Conservation (phyloP, 1,284 basidiomycete genomes). For the Malassezia caprae region DNA sequence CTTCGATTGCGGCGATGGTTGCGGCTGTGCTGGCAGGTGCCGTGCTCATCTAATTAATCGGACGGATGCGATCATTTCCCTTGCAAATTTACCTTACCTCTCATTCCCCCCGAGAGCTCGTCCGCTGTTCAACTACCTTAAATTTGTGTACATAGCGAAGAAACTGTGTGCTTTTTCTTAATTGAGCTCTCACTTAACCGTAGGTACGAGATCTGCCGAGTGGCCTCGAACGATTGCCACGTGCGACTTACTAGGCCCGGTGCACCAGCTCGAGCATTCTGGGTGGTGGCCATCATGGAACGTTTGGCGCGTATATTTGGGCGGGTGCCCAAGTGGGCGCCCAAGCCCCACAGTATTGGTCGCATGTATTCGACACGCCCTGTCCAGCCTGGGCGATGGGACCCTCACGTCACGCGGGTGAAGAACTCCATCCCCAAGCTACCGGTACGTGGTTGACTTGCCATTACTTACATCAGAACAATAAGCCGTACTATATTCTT, state of each 20-base stretch:
- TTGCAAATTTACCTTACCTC: neutral
- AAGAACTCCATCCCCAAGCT: slow-evolving; percentile 9
- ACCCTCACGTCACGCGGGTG: slow-evolving; percentile 12
- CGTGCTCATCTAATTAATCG: slow-evolving; percentile 22
- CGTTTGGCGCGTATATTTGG: slow-evolving; percentile 4
- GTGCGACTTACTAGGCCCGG: neutral
- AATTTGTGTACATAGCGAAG: slow-evolving; percentile 8
- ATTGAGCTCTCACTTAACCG: neutral
- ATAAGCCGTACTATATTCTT: slow-evolving; percentile 6
- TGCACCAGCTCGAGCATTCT: neutral
- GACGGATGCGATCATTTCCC: neutral
- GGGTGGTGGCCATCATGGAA: neutral
- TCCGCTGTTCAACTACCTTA: neutral
- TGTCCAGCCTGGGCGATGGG: slow-evolving; percentile 15
- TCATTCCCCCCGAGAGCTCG: neutral
- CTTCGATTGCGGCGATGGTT: slow-evolving; percentile 15
- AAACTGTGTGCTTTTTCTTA: neutral
- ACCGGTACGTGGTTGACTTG: neutral
- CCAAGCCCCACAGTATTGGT: too few relatives aligned
- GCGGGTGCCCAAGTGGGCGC: neutral
- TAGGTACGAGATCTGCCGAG: neutral
- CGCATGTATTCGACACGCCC: neutral
- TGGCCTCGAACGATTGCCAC: neutral
- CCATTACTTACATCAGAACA: slow-evolving; percentile 2
- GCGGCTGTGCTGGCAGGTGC: slow-evolving; percentile 23